phyloP scores from a whole-genome alignment of 2,329 filamentous ascomycete genomes.

The Orbilia blumenaviensis region DNA sequence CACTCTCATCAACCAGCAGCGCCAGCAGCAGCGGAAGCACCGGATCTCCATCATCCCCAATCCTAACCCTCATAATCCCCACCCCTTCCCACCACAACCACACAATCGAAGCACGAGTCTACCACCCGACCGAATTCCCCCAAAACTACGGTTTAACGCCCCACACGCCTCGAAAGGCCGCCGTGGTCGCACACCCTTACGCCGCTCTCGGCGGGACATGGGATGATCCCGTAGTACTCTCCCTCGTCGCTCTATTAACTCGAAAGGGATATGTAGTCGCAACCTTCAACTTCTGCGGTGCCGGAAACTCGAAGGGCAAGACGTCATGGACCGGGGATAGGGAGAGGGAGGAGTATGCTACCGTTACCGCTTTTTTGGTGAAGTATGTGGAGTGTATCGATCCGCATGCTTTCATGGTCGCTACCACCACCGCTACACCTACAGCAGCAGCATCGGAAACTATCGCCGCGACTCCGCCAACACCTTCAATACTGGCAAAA shows the following conservation, averaged over 20 bases:
- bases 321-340: conserved; percentile 88
- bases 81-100: conserved; percentile 83
- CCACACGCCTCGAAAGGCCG: conserved; percentile 61
- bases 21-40: conserved; percentile 29
- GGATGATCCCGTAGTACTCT: conserved; percentile 81
- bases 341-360: conserved; percentile 82
- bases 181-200: conserved; percentile 88
- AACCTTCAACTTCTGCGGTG: conserved; percentile 92
- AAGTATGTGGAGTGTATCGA: conserved; percentile 68
- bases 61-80: conserved; percentile 67
- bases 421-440: neutral
- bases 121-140: conserved; percentile 70
- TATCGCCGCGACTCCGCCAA: conserved; percentile 7
- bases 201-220: conserved; percentile 84
- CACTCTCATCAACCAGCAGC: conserved; percentile 56
- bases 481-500: neutral
- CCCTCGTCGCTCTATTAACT: conserved; percentile 72
- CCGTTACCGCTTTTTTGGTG: conserved; percentile 80
- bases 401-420: conserved; percentile 12
- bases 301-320: conserved; percentile 74
- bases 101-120: conserved; percentile 82
- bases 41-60: conserved; percentile 34
- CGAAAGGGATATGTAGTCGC: conserved; percentile 76
- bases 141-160: conserved; percentile 40
- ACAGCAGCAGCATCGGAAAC: too few species aligned